Evolutionary conservation across 208 protist species (phyloP).

Genomic region (Trichomonas vaginalis): DNA sequence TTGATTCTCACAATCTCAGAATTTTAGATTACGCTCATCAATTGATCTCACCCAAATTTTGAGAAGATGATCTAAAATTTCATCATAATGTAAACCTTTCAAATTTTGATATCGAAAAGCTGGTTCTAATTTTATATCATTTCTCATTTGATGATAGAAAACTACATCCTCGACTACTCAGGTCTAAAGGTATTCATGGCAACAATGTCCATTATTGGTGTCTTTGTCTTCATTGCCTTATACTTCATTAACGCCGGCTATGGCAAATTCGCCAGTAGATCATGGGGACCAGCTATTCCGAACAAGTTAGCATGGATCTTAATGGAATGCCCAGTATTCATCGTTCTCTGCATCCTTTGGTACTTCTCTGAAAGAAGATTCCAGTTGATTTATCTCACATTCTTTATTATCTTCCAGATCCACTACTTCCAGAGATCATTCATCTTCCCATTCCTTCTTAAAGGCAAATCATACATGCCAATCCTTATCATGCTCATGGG

Average conservation of each 20-base stretch:
- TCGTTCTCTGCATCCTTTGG: background rate
- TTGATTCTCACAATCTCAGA: too few species aligned
- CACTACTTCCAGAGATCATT: slow-evolving; percentile 11
- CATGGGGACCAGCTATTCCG: background rate
- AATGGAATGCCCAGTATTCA: background rate
- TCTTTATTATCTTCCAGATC: background rate
- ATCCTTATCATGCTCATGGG: background rate
- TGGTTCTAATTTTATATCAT: too few species aligned
- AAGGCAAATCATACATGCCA: background rate
- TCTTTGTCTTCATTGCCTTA: background rate
- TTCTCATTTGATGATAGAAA: background rate
- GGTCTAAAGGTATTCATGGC: background rate
- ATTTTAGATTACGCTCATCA: too few species aligned
- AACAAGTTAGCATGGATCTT: background rate
- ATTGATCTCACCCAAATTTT: too few species aligned
- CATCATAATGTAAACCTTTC: too few species aligned
- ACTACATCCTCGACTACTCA: background rate
- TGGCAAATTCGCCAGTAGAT: background rate
- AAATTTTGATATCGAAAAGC: too few species aligned
- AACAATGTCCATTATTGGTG: background rate
- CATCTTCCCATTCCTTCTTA: background rate
- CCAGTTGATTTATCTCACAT: too few species aligned
- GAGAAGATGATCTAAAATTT: too few species aligned
- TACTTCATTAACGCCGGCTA: background rate
- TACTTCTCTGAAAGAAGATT: background rate